Conservation (phyloP, 768 basidiomycete species). For the Lactifluus echinatus region DNA sequence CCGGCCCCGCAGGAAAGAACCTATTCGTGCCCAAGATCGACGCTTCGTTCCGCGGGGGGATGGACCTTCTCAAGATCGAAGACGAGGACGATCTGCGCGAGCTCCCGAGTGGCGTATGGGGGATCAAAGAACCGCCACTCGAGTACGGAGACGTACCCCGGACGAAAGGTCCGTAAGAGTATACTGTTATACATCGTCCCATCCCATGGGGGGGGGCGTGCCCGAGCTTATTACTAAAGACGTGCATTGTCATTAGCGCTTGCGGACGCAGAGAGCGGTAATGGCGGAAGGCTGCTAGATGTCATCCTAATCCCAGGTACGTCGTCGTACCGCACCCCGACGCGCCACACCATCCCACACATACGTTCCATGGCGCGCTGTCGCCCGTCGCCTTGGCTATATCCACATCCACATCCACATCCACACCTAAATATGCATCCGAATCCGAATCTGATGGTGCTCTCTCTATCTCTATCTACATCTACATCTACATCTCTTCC, state of each 20-base stretch:
- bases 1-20: conserved; percentile 49
- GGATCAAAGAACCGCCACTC: conserved; percentile 57
- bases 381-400: background rate
- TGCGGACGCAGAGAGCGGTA: too few relatives aligned
- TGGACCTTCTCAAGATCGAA: conserved; percentile 63
- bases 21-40: conserved; percentile 64
- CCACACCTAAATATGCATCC: too few relatives aligned
- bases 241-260: too few relatives aligned
- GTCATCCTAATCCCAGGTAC: conserved; percentile 16
- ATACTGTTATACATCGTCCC: too few relatives aligned
- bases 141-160: conserved; percentile 39
- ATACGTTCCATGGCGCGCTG: background rate
- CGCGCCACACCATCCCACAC: background rate
- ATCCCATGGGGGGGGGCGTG: too few relatives aligned
- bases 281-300: background rate
- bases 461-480: too few relatives aligned
- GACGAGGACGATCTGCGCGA: conserved; percentile 46
- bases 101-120: conserved; percentile 60
- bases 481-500: too few relatives aligned
- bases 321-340: conserved; percentile 11
- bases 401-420: too few relatives aligned
- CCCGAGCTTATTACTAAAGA: too few relatives aligned
- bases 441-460: too few relatives aligned
- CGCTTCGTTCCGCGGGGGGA: conserved; percentile 33
- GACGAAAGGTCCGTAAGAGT: conserved; percentile 43